phyloP scores from a whole-genome alignment of 495 filamentous ascomycete genomes.

The Margaritispora aquatica region DNA sequence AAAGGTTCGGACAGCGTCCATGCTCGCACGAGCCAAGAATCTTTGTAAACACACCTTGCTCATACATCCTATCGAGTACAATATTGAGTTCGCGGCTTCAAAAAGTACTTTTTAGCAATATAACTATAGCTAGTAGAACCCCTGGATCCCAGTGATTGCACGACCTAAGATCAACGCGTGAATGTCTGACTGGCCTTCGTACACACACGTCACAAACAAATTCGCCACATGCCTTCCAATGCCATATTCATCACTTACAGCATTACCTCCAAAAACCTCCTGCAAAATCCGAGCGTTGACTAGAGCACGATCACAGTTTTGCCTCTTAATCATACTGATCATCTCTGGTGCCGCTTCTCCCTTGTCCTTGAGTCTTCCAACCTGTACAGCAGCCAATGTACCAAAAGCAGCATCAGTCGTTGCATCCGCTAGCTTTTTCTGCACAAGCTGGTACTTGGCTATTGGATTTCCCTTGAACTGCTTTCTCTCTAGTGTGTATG shows the following conservation, averaged over 20 bases:
- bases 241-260: conserved; percentile 91
- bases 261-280: conserved; percentile 96
- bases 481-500: conserved; percentile 83
- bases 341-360: conserved; percentile 87
- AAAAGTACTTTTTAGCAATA: no score
- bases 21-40: no score
- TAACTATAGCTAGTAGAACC: no score
- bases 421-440: conserved; percentile 95
- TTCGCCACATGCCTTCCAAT: conserved; percentile 96
- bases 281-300: conserved; percentile 74
- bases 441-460: conserved; percentile 95
- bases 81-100: no score
- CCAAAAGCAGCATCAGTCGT: conserved; percentile 88
- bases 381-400: conserved; percentile 77
- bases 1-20: no score
- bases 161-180: background rate
- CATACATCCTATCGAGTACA: no score
- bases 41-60: no score
- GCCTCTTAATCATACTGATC: conserved; percentile 97
- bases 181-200: conserved; percentile 59
- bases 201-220: conserved; percentile 94
- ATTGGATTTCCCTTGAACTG: conserved; percentile 96
- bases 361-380: conserved; percentile 87
- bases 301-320: conserved; percentile 93
- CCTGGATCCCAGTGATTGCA: no score